Percentiles rank a stretch among this genome's conserved stretches.
phyloP scores from a whole-genome alignment of 2,329 filamentous ascomycete species.

The Phoma sp. region DNA sequence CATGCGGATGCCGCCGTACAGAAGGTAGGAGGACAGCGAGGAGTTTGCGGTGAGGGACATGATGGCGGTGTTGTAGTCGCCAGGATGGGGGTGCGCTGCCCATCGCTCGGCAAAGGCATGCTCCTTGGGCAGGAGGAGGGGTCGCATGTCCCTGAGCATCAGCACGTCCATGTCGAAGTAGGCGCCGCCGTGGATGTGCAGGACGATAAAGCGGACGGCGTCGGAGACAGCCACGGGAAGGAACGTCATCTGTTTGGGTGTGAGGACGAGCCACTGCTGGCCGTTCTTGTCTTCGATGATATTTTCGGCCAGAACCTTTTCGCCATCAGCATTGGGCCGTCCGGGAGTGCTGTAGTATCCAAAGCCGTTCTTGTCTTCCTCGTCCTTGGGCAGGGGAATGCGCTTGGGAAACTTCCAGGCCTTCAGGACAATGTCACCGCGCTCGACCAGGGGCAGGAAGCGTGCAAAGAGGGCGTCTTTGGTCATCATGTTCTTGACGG shows the following conservation, averaged over 20 bases:
- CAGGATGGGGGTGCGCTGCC: constrained; percentile 60
- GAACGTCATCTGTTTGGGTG: constrained; percentile 63
- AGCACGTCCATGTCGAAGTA: constrained; percentile 65
- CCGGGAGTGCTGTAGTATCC: constrained; percentile 58
- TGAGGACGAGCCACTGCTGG: constrained; percentile 61
- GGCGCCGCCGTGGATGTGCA: constrained; percentile 61
- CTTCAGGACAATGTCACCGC: constrained; percentile 60
- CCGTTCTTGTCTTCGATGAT: constrained; percentile 57
- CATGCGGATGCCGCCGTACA: constrained; percentile 64
- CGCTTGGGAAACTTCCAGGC: constrained; percentile 62
- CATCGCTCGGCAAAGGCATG: constrained; percentile 63
- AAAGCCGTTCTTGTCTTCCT: constrained; percentile 56
- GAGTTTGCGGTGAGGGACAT: constrained; percentile 64
- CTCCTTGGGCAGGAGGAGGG: constrained; percentile 57
- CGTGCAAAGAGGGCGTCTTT: constrained; percentile 60
- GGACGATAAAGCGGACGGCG: constrained; percentile 61
- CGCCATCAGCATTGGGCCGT: constrained; percentile 52
- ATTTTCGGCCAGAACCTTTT: constrained; percentile 57
- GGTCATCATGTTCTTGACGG: constrained; percentile 59
- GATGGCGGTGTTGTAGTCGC: constrained; percentile 64
- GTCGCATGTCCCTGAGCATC: constrained; percentile 63
- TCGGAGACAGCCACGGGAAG: constrained; percentile 64
- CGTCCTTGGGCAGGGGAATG: constrained; percentile 58
- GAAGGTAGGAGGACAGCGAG: constrained; percentile 60
- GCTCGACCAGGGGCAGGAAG: constrained; percentile 60